Conservation (phyloP, 176 grass and related monocot genomes). For the Coix lacrymajobi region DNA sequence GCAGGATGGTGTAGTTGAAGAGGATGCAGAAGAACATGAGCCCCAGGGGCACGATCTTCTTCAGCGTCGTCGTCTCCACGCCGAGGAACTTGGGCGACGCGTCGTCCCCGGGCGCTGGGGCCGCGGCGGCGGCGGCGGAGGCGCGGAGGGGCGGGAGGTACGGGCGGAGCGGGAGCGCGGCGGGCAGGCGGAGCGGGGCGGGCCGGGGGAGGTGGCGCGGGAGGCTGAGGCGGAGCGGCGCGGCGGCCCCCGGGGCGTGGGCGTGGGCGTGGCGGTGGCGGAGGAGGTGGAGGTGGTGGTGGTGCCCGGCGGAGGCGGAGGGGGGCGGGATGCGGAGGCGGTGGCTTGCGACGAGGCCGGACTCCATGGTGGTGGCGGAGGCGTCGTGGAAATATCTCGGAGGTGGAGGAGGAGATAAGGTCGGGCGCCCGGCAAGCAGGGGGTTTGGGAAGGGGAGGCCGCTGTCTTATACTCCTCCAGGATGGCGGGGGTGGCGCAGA, state of each 20-base stretch:
- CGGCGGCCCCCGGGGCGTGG: neutral
- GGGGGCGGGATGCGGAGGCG: constrained; percentile 34
- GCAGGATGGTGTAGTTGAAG: constrained; percentile 98
- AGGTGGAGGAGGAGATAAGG: constrained; percentile 29
- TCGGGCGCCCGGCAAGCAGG: constrained; percentile 33
- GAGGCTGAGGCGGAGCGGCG: constrained; percentile 4
- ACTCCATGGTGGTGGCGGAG: constrained; percentile 40
- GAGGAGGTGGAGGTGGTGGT: constrained; percentile 4
- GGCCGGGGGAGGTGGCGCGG: neutral
- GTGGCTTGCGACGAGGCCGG: constrained; percentile 54
- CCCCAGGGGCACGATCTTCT: constrained; percentile 90
- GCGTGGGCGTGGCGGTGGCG: constrained; percentile 12
- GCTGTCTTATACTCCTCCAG: constrained; percentile 4
- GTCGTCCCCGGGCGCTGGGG: neutral
- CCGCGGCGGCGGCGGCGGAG: neutral
- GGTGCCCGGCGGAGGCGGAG: neutral
- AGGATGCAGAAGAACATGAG: constrained; percentile 99
- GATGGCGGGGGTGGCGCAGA: neutral
- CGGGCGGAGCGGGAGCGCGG: constrained; percentile 40
- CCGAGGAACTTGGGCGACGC: constrained; percentile 52
- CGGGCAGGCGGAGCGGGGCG: constrained; percentile 42
- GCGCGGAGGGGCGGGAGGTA: constrained; percentile 32
- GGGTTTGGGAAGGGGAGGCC: constrained; percentile 3
- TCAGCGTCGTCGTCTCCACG: constrained; percentile 61
- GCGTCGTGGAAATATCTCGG: constrained; percentile 7